A percentile compares a stretch with the other conserved stretches of the same genome.
phyloP scores from a whole-genome alignment of 2,329 filamentous ascomycete species.

The Alternaria angustiovoidea region DNA sequence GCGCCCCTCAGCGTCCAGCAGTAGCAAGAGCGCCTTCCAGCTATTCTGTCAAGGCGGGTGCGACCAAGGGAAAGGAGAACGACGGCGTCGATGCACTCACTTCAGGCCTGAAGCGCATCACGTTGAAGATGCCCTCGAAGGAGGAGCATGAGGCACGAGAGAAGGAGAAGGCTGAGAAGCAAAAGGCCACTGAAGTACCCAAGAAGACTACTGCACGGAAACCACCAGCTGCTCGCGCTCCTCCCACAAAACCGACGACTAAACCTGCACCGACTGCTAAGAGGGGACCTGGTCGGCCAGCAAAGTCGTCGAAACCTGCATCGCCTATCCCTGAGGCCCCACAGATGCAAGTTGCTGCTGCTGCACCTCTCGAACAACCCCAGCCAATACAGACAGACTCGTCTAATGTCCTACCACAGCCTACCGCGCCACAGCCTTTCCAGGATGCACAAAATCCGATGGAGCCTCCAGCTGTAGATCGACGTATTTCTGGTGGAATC shows the following conservation, averaged over 20 bases:
- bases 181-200: conserved; percentile 44
- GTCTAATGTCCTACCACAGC: conserved; percentile 15
- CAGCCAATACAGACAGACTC: conserved; percentile 34
- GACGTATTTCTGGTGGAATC: conserved; percentile 28
- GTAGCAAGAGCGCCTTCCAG: conserved; percentile 54
- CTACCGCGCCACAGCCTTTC: neutral
- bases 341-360: conserved; percentile 30
- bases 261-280: conserved; percentile 32
- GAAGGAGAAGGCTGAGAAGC: conserved; percentile 54
- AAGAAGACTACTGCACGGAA: conserved; percentile 43
- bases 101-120: conserved; percentile 64
- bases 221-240: conserved; percentile 28
- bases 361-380: conserved; percentile 37
- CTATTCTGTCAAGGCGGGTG: conserved; percentile 36
- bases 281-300: conserved; percentile 33
- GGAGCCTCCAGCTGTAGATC: conserved; percentile 10
- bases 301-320: conserved; percentile 35
- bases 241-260: conserved; percentile 21
- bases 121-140: conserved; percentile 64
- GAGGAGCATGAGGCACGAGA: conserved; percentile 65
- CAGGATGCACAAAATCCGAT: neutral
- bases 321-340: conserved; percentile 44
- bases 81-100: conserved; percentile 59
- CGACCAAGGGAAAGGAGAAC: conserved; percentile 37
- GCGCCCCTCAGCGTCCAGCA: conserved; percentile 47